Base-by-base conservation (phyloP, 1,284 basidiomycete species). In the Puccinia polysora region DNA sequence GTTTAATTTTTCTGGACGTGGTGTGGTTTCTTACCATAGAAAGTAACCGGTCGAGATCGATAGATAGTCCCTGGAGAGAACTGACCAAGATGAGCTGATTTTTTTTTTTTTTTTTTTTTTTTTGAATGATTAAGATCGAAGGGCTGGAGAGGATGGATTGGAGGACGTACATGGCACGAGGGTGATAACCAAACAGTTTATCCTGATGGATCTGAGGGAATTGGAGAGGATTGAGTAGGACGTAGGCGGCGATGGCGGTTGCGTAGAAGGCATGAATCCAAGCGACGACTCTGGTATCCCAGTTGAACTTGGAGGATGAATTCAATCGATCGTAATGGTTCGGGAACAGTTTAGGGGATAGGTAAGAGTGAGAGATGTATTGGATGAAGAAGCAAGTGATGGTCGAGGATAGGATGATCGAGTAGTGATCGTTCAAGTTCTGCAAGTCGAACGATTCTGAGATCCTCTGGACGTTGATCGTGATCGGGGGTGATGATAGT, bases 231-330 rank as follows among this genome's bases (percentile, higher is more conserved):
- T 64, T 63, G 10, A 40, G 38, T 36, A 72, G 43, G 45, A 72
- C 45, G 18, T 40, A 56, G 40, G 43, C 2, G 23, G 59, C 69
- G 49, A 72, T 72, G 18, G 32, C 30, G 20, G 69, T 72, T 47
- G 69, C 69, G 45, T 56, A 72, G 50, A 72, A 64, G 4, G 69
- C 58, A 53, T 72, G 69, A 28, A 56, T 20, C 69, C 69, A 72
- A 55, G 69, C 69, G 28, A 72, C 69, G n/a, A 72, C 14, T 30
- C 58, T 38, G 47, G 38, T 72, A 56, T 72, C 69, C 69, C 69
- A 72, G 52, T 72, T 72, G 50, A 72, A 72, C 34, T 72, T 63
- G n/a, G 69, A 55, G 49, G 55, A 72, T 1, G 34, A 25, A 1
- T 18, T 28, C 28, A 72, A 53, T 2, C 55, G 47, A 40, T 2